A percentile compares a stretch with the other conserved stretches of the same genome.
Evolutionary conservation across 1,284 basidiomycete species (phyloP).

Genomic region (Pseudozyma pruni): DNA sequence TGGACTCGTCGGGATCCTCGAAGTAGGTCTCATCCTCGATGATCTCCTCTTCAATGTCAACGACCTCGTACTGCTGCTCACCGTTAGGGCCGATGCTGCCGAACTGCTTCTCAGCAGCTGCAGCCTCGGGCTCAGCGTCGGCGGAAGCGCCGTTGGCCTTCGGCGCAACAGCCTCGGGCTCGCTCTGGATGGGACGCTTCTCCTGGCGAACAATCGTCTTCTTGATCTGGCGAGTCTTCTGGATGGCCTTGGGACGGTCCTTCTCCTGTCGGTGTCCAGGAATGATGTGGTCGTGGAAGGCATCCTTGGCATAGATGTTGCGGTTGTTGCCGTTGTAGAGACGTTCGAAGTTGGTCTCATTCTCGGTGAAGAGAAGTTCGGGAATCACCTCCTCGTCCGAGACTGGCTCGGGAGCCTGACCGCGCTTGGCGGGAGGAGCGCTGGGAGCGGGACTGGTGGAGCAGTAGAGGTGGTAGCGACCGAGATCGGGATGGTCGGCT

Average conservation of each 20-base stretch:
- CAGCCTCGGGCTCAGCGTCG: slow-evolving; percentile 36
- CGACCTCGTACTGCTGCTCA: slow-evolving; percentile 44
- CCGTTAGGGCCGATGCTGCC: slow-evolving; percentile 33
- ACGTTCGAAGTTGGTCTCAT: slow-evolving; percentile 93
- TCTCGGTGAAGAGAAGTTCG: slow-evolving; percentile 73
- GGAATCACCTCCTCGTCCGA: slow-evolving; percentile 70
- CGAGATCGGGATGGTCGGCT: slow-evolving; percentile 76
- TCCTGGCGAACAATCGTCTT: slow-evolving; percentile 47
- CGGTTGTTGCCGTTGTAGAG: slow-evolving; percentile 80
- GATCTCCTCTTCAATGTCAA: slow-evolving; percentile 64
- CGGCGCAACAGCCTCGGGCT: slow-evolving; percentile 39
- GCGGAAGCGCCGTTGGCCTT: slow-evolving; percentile 43
- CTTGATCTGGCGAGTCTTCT: slow-evolving; percentile 55
- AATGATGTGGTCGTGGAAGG: slow-evolving; percentile 98
- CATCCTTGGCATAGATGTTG: slow-evolving; percentile 93
- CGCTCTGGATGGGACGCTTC: slow-evolving; percentile 24
- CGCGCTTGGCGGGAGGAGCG: slow-evolving; percentile 74
- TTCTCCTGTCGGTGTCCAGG: slow-evolving; percentile 74
- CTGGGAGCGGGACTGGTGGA: slow-evolving; percentile 91
- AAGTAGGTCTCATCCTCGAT: slow-evolving; percentile 63
- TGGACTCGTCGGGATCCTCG: slow-evolving; percentile 48
- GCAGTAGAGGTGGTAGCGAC: slow-evolving; percentile 79
- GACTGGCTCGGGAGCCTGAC: slow-evolving; percentile 67
- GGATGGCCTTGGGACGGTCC: slow-evolving; percentile 56
- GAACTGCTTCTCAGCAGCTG: slow-evolving; percentile 45